Evolutionary conservation across 2,329 filamentous ascomycete species (phyloP), one percentile per base, ranked within the genome.

Genomic region (Xylariaceae sp.): DNA sequence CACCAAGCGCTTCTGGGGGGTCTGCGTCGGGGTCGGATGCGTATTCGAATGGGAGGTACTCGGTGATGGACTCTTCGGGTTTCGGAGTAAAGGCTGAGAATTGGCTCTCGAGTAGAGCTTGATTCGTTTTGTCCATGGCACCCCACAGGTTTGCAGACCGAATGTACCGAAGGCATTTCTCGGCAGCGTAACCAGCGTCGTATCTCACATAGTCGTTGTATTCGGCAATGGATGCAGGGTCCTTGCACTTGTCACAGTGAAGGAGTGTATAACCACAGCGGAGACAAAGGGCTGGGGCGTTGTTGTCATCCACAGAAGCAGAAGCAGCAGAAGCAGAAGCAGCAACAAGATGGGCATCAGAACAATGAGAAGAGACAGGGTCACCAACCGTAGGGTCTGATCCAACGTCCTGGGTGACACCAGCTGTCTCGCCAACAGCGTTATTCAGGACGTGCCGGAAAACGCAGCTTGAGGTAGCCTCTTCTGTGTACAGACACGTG

Each of bases 311-410:
- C 45, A 60, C 52, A 43, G 42, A 50, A 48, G 63, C 57, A 49
- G 57, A 45, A 57, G 51, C 19, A 32, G 58, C 41, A 41, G 59
- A 11, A 34, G 49, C 32, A 43, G 51, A 11, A 39, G 53, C 40
- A 47, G 52, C 48, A 46, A 41, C 40, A 55, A 41, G 34, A 55
- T 49, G 46, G 54, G 44, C 37, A 58, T 40, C 50, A 60, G 37
- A 44, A 55, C 47, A 55, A 55, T 59, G 43, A 62, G 66, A 65
- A 68, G 72, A 68, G 69, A 71, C 64, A 64, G 74, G 65, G 64
- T 65, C 70, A 96, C 92, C 83, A 87, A 99, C 92, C 85, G 95
- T 99, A 74, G 94, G 94, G 81, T 99, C 94, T 69, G 89, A 91
- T 70, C 87, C 90, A 68, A 99, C 91, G 75, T 99, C 95, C 74